A percentile compares a stretch with the other conserved stretches of the same genome.
phyloP scores from a whole-genome alignment of 163 green algal species.

The Chlamydomonas reinhardtii region DNA sequence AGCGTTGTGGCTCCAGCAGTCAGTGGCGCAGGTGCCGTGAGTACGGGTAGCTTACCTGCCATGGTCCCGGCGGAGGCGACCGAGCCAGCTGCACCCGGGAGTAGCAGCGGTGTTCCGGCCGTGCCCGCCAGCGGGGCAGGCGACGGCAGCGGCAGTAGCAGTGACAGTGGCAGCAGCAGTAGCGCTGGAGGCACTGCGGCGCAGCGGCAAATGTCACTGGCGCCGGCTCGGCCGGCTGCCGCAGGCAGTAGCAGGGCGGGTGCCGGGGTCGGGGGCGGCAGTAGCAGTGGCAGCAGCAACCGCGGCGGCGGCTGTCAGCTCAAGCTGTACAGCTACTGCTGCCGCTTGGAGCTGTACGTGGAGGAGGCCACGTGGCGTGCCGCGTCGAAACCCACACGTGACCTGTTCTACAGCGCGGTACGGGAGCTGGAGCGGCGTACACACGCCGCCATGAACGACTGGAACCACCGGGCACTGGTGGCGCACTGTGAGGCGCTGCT shows the following conservation, averaged over 20 bases:
- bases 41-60: not conserved
- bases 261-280: too few species aligned
- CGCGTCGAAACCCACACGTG: not conserved
- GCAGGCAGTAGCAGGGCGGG: not conserved
- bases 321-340: slow-evolving; percentile 50
- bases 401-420: slow-evolving; percentile 35
- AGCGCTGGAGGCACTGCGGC: not conserved
- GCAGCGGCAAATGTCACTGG: too few species aligned
- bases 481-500: slow-evolving; percentile 11
- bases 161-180: not conserved
- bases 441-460: slow-evolving; percentile 12
- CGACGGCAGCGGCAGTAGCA: not conserved
- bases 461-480: slow-evolving; percentile 23
- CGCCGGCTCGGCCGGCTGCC: not conserved
- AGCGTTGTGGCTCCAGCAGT: not conserved
- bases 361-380: slow-evolving; percentile 27
- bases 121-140: too few species aligned
- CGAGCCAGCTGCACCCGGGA: not conserved
- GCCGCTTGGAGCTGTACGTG: slow-evolving; percentile 49
- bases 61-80: too few species aligned
- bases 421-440: slow-evolving; percentile 29
- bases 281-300: not conserved
- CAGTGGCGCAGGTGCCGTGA: too few species aligned
- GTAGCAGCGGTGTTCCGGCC: too few species aligned
- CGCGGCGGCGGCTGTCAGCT: not conserved